These are phyloP conservation scores for Corymbia maculata DNA, from an alignment of 345 rosid species.

Conservation along the genomic window DNA sequence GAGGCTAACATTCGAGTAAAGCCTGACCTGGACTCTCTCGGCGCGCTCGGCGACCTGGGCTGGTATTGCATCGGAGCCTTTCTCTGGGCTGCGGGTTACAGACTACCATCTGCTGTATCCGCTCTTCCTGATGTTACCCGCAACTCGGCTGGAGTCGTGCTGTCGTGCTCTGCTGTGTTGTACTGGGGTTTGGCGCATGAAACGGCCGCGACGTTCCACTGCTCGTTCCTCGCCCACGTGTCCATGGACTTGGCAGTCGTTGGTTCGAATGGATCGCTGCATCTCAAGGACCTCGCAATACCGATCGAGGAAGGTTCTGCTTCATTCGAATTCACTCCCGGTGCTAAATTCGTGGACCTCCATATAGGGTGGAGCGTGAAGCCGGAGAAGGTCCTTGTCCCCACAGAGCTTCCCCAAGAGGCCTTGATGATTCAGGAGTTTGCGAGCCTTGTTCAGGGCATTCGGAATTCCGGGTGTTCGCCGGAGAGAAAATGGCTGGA, in stretches of 20 bases:
- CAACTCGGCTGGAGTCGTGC: constrained; percentile 44
- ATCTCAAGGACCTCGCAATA: constrained; percentile 40
- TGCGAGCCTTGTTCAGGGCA: constrained; percentile 23
- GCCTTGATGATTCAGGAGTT: constrained; percentile 49
- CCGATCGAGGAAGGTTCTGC: constrained; percentile 49
- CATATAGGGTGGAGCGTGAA: constrained; percentile 56
- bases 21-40: constrained; percentile 44
- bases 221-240: constrained; percentile 46
- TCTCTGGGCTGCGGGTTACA: constrained; percentile 48
- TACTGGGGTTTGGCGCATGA: constrained; percentile 18
- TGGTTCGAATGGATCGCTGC: constrained; percentile 39
- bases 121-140: constrained; percentile 37
- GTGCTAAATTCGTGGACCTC: constrained; percentile 39
- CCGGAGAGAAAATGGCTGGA: constrained; percentile 45
- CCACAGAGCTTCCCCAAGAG: constrained; percentile 44
- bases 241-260: constrained; percentile 38
- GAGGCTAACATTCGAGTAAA: constrained; percentile 24
- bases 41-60: constrained; percentile 59
- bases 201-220: constrained; percentile 36
- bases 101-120: constrained; percentile 34
- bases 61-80: constrained; percentile 64
- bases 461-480: constrained; percentile 1
- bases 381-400: constrained; percentile 32
- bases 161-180: constrained; percentile 54
- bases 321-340: constrained; percentile 28